These are phyloP conservation scores for Suhomyces panamericanus DNA, from an alignment of 1,139 yeast genomes.

Conservation along the genomic window DNA sequence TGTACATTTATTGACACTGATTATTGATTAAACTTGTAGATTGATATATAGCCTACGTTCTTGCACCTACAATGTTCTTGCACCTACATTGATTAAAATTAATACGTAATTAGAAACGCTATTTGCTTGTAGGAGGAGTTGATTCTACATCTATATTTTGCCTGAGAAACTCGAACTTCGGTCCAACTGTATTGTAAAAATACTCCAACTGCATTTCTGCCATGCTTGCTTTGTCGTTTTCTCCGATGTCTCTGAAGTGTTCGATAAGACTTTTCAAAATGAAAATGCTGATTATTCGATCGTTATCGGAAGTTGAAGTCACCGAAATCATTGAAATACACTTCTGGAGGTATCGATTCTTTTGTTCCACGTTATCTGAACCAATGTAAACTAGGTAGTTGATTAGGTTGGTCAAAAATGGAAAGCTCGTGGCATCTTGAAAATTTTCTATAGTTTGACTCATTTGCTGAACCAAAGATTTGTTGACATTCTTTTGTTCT, in stretches of 20 bases:
- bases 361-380: constrained; percentile 18
- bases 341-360: constrained; percentile 17
- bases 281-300: constrained; percentile 23
- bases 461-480: constrained; percentile 12
- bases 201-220: constrained; percentile 26
- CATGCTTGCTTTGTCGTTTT: constrained; percentile 25
- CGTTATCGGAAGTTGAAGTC: constrained; percentile 21
- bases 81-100: background rate
- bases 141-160: constrained; percentile 8
- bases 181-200: constrained; percentile 16
- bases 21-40: constrained; percentile 1
- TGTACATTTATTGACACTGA: constrained; percentile 13
- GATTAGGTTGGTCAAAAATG: constrained; percentile 20
- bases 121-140: background rate
- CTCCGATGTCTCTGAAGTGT: constrained; percentile 22
- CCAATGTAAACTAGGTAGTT: constrained; percentile 19
- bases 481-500: constrained; percentile 6
- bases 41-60: no score
- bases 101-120: background rate
- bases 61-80: background rate
- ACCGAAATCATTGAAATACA: constrained; percentile 18
- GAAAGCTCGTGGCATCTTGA: constrained; percentile 15
- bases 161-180: constrained; percentile 19
- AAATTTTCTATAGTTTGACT: constrained; percentile 8
- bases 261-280: constrained; percentile 21